These are phyloP conservation scores for Neurospora sp. DNA, from an alignment of 495 filamentous ascomycete genomes.

Conservation along the genomic window DNA sequence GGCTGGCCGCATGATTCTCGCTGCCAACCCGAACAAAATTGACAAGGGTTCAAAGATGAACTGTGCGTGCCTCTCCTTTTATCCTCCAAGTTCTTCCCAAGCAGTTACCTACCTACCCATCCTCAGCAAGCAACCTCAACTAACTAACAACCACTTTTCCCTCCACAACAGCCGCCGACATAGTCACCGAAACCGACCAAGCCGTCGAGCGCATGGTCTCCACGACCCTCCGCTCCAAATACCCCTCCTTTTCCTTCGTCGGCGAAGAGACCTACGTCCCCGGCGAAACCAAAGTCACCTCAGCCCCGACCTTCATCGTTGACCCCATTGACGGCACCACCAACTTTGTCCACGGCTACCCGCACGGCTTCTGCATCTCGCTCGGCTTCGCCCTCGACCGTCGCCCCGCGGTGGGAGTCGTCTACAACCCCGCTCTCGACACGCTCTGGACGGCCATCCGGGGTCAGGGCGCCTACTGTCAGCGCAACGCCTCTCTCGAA, in stretches of 20 bases:
- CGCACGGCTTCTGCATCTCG: conserved; percentile 64
- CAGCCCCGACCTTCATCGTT: conserved; percentile 71
- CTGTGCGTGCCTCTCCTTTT: conserved; percentile 37
- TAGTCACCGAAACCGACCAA: conserved; percentile 80
- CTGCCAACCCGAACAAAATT: conserved; percentile 56
- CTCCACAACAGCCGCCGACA: conserved; percentile 52
- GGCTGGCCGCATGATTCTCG: conserved; percentile 73
- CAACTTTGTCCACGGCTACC: conserved; percentile 80
- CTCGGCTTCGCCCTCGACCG: conserved; percentile 61
- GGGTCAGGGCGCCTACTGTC: conserved; percentile 57
- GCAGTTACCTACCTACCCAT: conserved; percentile 5
- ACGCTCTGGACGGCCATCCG: conserved; percentile 60
- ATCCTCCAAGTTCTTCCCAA: neutral
- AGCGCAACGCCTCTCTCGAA: conserved; percentile 22
- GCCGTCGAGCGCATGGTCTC: conserved; percentile 72
- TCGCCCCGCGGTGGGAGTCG: conserved; percentile 61
- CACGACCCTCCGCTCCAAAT: conserved; percentile 47
- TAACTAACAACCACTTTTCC: conserved; percentile 5
- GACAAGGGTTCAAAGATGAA: conserved; percentile 72
- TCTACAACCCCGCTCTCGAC: conserved; percentile 72
- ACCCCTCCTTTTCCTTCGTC: conserved; percentile 63
- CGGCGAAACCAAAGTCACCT: conserved; percentile 47
- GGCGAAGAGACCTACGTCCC: conserved; percentile 80
- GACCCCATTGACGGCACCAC: conserved; percentile 87
- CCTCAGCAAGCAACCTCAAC: neutral